Percentiles rank a stretch among this genome's conserved stretches.
Conservation (phyloP, 75 land plant genomes). For the Gnetum montanum region DNA sequence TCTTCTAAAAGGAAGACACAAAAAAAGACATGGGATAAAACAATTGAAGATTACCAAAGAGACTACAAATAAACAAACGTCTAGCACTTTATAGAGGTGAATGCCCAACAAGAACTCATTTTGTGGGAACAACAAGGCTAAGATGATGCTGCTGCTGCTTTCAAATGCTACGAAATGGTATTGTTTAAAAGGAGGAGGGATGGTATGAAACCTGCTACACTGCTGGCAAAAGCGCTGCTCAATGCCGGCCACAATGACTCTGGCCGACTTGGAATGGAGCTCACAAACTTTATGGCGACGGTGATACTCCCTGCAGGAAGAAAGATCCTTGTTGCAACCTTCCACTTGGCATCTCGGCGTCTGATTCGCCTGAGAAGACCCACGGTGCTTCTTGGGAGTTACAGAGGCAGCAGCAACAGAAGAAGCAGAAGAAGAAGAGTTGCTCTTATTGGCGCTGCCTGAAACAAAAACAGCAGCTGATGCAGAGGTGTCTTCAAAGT, state of each 20-base stretch:
- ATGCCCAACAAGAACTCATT: too few relatives aligned
- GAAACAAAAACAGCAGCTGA: too few relatives aligned
- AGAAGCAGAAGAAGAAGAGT: constrained; percentile 1
- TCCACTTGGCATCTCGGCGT: constrained; percentile 57
- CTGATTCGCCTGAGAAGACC: constrained; percentile 13
- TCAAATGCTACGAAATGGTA: too few relatives aligned
- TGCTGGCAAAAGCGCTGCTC: constrained; percentile 64
- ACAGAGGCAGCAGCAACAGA: constrained; percentile 11
- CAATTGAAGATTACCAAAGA: too few relatives aligned
- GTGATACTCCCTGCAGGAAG: constrained; percentile 57
- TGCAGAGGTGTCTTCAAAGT: constrained; percentile 33
- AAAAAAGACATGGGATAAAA: too few relatives aligned
- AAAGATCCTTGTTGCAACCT: constrained; percentile 61
- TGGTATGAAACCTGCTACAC: constrained; percentile 45
- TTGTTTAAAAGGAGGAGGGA: constrained; percentile 1
- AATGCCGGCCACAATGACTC: constrained; percentile 41
- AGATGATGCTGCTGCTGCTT: too few relatives aligned
- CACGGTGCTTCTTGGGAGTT: constrained; percentile 21
- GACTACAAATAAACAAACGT: too few relatives aligned
- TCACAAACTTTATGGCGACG: constrained; percentile 58
- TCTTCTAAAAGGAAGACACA: too few relatives aligned
- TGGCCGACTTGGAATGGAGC: constrained; percentile 50
- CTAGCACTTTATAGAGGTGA: too few relatives aligned
- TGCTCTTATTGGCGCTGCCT: neutral
- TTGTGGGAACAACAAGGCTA: too few relatives aligned